Evolutionary conservation across 352 stramenopile genomes (phyloP).

Genomic region (Pythium angustatum): DNA sequence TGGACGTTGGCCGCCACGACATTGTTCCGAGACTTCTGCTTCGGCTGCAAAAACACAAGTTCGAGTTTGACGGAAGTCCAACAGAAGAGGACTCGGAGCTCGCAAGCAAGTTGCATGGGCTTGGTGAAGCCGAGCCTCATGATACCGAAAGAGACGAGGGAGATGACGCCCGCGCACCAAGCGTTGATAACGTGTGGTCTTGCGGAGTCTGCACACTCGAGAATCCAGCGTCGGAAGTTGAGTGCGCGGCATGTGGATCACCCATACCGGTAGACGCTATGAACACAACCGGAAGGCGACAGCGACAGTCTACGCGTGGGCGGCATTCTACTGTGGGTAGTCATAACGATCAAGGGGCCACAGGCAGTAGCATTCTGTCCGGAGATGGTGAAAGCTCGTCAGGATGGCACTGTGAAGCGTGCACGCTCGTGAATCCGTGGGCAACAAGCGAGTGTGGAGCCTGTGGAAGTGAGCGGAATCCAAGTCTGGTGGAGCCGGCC

Average conservation of each 20-base stretch:
- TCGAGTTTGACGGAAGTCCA: constrained; percentile 61
- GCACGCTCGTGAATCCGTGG: constrained; percentile 75
- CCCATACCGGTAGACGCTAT: constrained; percentile 44
- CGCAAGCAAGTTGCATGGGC: constrained; percentile 36
- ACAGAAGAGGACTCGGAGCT: constrained; percentile 46
- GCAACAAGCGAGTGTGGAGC: constrained; percentile 41
- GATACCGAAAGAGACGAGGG: constrained; percentile 7
- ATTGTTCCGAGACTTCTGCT: constrained; percentile 54
- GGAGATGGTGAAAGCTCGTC: not conserved
- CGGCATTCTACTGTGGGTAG: not conserved
- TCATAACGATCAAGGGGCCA: too few species aligned
- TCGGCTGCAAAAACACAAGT: constrained; percentile 45
- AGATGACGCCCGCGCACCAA: constrained; percentile 24
- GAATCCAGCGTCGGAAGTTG: constrained; percentile 53
- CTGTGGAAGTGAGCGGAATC: constrained; percentile 54
- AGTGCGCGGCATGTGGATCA: constrained; percentile 68
- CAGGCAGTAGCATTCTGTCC: too few species aligned
- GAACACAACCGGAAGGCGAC: constrained; percentile 12
- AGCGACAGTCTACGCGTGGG: constrained; percentile 14
- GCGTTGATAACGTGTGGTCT: constrained; percentile 47
- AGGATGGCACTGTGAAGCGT: constrained; percentile 64
- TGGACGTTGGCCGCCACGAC: constrained; percentile 70
- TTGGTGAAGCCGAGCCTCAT: not conserved
- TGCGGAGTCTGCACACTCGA: constrained; percentile 73
- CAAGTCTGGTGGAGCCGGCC: constrained; percentile 36